These are phyloP conservation scores for Wickerhamomyces alni DNA, from an alignment of 805 yeast genomes.

Conservation along the genomic window DNA sequence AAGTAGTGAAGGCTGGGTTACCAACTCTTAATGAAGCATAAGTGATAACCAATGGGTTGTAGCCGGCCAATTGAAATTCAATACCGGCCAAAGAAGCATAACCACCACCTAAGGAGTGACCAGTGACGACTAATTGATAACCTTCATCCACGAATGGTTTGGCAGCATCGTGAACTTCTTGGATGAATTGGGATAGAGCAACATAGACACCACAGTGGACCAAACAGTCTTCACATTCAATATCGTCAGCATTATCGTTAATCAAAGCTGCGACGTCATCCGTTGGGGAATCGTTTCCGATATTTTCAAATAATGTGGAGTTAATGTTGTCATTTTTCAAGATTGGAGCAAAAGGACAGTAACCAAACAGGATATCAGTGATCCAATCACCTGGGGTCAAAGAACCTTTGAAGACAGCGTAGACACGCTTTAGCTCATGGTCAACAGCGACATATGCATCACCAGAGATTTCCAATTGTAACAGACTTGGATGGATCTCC, in stretches of 20 bases:
- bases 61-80: conserved; percentile 51
- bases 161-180: conserved; percentile 28
- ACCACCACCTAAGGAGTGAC: conserved; percentile 79
- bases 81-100: conserved; percentile 56
- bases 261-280: conserved; percentile 5
- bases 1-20: conserved; percentile 40
- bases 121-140: conserved; percentile 49
- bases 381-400: conserved; percentile 55
- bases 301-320: not conserved
- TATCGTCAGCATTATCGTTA: conserved; percentile 1
- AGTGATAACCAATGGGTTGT: conserved; percentile 47
- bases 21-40: conserved; percentile 67
- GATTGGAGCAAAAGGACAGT: conserved; percentile 42
- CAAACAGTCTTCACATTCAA: conserved; percentile 42
- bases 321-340: conserved; percentile 15
- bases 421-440: conserved; percentile 34
- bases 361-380: conserved; percentile 46
- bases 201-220: conserved; percentile 63
- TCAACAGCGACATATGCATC: conserved; percentile 52
- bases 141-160: conserved; percentile 31
- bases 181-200: conserved; percentile 37
- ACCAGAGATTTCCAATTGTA: conserved; percentile 38
- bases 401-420: conserved; percentile 60
- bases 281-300: conserved; percentile 1
- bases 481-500: conserved; percentile 9